phyloP scores from a whole-genome alignment of 345 rosid genomes.

The Acer saccharum region DNA sequence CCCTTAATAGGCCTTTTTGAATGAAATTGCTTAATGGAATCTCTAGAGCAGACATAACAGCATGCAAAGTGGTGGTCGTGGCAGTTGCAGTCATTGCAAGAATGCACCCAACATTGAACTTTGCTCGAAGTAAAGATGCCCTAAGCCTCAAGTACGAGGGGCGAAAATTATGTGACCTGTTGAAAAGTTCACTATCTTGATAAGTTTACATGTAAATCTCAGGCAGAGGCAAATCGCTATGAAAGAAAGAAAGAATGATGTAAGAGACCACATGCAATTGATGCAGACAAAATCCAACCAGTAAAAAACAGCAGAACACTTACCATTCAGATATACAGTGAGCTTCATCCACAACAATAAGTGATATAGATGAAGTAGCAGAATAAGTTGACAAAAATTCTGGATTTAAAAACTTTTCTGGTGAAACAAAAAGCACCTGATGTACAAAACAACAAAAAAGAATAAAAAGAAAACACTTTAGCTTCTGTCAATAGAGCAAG shows the following conservation, averaged over 20 bases:
- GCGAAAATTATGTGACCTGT: conserved; percentile 97
- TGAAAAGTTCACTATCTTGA: conserved; percentile 17
- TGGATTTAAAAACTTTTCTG: conserved; percentile 79
- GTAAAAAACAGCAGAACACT: conserved; percentile 30
- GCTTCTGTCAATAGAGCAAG: not conserved
- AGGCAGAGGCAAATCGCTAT: not conserved
- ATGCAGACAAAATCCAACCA: not conserved
- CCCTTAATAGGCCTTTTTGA: conserved; percentile 66
- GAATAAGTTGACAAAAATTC: conserved; percentile 74
- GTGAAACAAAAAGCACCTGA: conserved; percentile 98
- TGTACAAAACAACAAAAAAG: conserved; percentile 10
- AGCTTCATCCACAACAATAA: conserved; percentile 96
- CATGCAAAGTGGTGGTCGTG: conserved; percentile 64
- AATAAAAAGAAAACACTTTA: conserved; percentile 6
- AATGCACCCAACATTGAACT: conserved; percentile 66
- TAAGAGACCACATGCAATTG: not conserved
- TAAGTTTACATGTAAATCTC: conserved; percentile 6
- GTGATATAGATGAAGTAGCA: conserved; percentile 50
- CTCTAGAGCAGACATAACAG: conserved; percentile 87
- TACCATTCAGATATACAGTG: conserved; percentile 98
- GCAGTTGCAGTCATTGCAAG: conserved; percentile 99
- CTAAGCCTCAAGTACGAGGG: conserved; percentile 96
- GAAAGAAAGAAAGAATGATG: conserved; percentile 10
- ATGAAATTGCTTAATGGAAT: conserved; percentile 81
- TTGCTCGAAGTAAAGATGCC: conserved; percentile 74